A percentile compares a stretch with the other conserved stretches of the same genome.
Conservation (phyloP, 805 yeast species). For the Starmerella roubikii region DNA sequence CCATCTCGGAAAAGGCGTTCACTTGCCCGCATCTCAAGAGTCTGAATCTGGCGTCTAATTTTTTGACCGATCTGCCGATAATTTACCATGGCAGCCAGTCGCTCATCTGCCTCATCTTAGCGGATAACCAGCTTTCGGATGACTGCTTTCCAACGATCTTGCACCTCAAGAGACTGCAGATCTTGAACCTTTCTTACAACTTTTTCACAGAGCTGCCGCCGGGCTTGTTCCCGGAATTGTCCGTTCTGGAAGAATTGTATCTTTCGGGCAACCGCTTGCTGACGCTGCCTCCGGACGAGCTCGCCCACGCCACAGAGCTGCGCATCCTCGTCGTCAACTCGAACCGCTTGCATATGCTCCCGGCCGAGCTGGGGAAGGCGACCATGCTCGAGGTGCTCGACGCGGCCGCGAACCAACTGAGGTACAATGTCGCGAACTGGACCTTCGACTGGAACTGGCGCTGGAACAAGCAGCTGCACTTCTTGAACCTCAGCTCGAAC, state of each 20-base stretch:
- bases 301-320: conserved; percentile 46
- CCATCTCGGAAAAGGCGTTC: conserved; percentile 57
- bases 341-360: conserved; percentile 72
- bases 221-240: conserved; percentile 49
- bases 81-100: background rate
- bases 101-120: conserved; percentile 36
- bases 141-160: conserved; percentile 59
- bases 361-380: conserved; percentile 72
- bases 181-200: conserved; percentile 71
- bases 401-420: conserved; percentile 78
- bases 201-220: conserved; percentile 68
- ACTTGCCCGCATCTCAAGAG: conserved; percentile 29
- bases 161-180: conserved; percentile 40
- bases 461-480: conserved; percentile 58
- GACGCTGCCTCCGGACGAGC: conserved; percentile 74
- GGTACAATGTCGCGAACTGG: conserved; percentile 85
- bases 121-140: conserved; percentile 76
- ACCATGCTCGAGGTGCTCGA: conserved; percentile 56
- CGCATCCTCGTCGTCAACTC: conserved; percentile 59
- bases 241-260: conserved; percentile 47
- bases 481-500: conserved; percentile 84
- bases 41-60: conserved; percentile 22
- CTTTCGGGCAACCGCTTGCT: conserved; percentile 73
- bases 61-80: conserved; percentile 14
- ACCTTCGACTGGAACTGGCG: conserved; percentile 99